Conservation (phyloP, 805 yeast genomes). For the Lachancea dasiensis region DNA sequence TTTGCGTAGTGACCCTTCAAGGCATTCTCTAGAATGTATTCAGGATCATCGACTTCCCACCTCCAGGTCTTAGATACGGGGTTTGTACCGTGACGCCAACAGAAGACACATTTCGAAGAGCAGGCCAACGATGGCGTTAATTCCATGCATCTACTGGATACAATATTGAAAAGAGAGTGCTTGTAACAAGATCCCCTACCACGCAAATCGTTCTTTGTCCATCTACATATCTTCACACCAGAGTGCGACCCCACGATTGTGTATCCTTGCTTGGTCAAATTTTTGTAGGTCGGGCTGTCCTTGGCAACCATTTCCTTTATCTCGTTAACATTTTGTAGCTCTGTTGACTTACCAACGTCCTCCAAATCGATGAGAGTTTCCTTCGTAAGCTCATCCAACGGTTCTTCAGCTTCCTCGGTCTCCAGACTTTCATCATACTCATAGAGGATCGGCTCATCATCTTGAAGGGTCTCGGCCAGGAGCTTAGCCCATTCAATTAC, state of each 20-base stretch:
- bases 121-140: conserved; percentile 91
- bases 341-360: conserved; percentile 61
- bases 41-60: conserved; percentile 92
- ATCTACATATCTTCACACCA: conserved; percentile 90
- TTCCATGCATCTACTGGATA: conserved; percentile 91
- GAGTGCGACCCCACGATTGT: conserved; percentile 91
- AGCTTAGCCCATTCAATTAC: conserved; percentile 63
- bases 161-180: conserved; percentile 86
- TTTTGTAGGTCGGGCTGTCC: conserved; percentile 81
- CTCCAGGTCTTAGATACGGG: conserved; percentile 96
- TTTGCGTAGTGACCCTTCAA: conserved; percentile 83
- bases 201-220: conserved; percentile 92
- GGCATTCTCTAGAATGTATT: conserved; percentile 77
- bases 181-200: conserved; percentile 95
- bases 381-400: conserved; percentile 31
- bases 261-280: conserved; percentile 88
- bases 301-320: conserved; percentile 83
- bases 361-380: conserved; percentile 69
- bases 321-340: conserved; percentile 25
- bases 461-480: conserved; percentile 55
- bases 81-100: conserved; percentile 97
- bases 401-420: conserved; percentile 41
- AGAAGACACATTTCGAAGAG: conserved; percentile 91
- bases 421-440: conserved; percentile 55
- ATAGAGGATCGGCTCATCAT: conserved; percentile 61